Percentiles rank a stretch among this genome's conserved stretches.
phyloP scores from a whole-genome alignment of 768 basidiomycete genomes.

The Pisolithus sp. region DNA sequence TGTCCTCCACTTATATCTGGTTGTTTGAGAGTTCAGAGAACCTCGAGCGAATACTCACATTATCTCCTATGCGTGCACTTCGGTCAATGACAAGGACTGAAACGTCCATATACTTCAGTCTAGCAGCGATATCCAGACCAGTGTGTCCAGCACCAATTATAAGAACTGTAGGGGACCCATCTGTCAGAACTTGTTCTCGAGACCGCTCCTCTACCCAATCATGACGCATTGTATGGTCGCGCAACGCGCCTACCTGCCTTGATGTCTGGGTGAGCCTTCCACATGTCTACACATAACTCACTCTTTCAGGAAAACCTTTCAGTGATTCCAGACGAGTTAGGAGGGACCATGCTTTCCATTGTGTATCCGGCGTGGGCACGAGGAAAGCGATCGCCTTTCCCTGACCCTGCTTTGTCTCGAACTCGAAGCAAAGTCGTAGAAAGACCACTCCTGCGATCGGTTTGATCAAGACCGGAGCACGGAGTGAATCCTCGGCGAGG shows the following conservation, averaged over 20 bases:
- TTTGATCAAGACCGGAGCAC: slow-evolving; percentile 27
- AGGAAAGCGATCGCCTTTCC: slow-evolving; percentile 51
- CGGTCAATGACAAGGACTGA: slow-evolving; percentile 49
- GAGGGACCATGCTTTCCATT: slow-evolving; percentile 56
- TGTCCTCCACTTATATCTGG: slow-evolving; percentile 38
- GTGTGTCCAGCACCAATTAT: slow-evolving; percentile 62
- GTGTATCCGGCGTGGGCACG: slow-evolving; percentile 29
- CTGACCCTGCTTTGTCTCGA: slow-evolving; percentile 42
- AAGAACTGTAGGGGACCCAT: slow-evolving; percentile 48
- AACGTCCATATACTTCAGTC: slow-evolving; percentile 52
- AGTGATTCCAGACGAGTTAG: slow-evolving; percentile 56
- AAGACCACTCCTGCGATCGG: slow-evolving; percentile 50
- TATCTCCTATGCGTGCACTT: slow-evolving; percentile 45
- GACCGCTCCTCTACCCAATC: slow-evolving; percentile 46
- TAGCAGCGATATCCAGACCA: slow-evolving; percentile 56
- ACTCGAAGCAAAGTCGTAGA: slow-evolving; percentile 51
- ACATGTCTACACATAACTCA: slow-evolving; percentile 4
- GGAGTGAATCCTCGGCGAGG: slow-evolving; percentile 20
- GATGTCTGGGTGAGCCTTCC: not conserved
- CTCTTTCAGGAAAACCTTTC: slow-evolving; percentile 44
- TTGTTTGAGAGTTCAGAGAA: slow-evolving; percentile 1
- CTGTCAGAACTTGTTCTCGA: slow-evolving; percentile 37
- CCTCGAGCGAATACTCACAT: slow-evolving; percentile 7
- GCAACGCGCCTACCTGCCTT: slow-evolving; percentile 29
- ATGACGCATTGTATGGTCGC: slow-evolving; percentile 36